These are phyloP conservation scores for Cercospora beticola DNA, from an alignment of 2,329 filamentous ascomycete genomes.

Conservation along the genomic window DNA sequence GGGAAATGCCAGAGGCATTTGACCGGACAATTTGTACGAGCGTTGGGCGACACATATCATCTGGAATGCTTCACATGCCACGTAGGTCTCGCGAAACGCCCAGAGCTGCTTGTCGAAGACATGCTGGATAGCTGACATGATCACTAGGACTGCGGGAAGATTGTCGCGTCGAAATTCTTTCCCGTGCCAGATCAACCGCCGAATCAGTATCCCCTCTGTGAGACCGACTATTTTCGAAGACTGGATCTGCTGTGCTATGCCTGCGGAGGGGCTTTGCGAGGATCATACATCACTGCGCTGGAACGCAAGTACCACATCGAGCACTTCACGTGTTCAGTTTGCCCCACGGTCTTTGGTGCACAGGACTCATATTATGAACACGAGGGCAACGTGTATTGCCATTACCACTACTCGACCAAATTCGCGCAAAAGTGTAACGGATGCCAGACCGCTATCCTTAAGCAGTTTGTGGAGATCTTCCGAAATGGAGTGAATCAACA, in stretches of 20 bases:
- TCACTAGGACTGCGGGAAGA: constrained; percentile 90
- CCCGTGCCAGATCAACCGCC: constrained; percentile 89
- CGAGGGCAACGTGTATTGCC: constrained; percentile 92
- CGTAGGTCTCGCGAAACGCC: constrained; percentile 56
- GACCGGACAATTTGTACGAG: constrained; percentile 93
- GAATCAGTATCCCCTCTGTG: constrained; percentile 90
- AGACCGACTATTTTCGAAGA: constrained; percentile 94
- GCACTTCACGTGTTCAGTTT: constrained; percentile 97
- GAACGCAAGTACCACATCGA: constrained; percentile 99
- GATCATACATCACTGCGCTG: constrained; percentile 95
- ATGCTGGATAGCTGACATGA: constrained; percentile 26
- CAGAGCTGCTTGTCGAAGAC: background rate
- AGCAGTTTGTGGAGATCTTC: constrained; percentile 99
- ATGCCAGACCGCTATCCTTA: constrained; percentile 93
- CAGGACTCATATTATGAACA: constrained; percentile 99
- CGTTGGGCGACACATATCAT: constrained; percentile 90
- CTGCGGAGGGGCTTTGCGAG: constrained; percentile 87
- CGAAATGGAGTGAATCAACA: constrained; percentile 97
- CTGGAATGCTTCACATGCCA: constrained; percentile 97
- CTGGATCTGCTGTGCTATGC: constrained; percentile 88
- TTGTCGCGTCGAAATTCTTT: constrained; percentile 98
- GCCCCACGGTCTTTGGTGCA: constrained; percentile 94
- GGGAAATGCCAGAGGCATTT: constrained; percentile 86
- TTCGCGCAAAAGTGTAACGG: constrained; percentile 96
- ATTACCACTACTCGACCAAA: constrained; percentile 97